Evolutionary conservation across 208 protist genomes (phyloP).

Genomic region (Vickermania spadyakhi): DNA sequence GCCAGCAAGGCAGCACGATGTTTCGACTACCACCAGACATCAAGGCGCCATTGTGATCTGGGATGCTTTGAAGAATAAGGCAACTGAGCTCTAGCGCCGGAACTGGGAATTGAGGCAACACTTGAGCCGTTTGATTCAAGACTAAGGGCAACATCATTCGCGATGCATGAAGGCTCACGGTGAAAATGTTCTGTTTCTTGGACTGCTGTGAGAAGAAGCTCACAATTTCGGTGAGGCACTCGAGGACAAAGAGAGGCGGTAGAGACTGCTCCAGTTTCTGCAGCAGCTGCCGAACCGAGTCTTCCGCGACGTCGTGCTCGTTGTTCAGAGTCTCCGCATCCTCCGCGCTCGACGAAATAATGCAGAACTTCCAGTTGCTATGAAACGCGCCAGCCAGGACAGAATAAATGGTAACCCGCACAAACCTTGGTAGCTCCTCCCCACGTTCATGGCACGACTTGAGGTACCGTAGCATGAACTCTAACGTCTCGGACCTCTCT

Average conservation of each 20-base stretch:
- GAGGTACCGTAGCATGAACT: conserved; percentile 55
- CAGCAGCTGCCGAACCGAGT: conserved; percentile 7
- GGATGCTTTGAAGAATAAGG: conserved; percentile 39
- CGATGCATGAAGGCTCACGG: conserved; percentile 30
- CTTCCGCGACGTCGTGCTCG: conserved; percentile 7
- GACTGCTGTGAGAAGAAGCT: conserved; percentile 56
- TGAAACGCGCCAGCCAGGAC: conserved; percentile 65
- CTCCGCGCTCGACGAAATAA: conserved; percentile 17
- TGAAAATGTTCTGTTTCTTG: conserved; percentile 26
- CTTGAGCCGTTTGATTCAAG: conserved; percentile 32
- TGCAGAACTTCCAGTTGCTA: conserved; percentile 64
- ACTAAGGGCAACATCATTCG: conserved; percentile 54
- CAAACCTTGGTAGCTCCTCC: conserved; percentile 42
- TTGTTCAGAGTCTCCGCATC: not conserved
- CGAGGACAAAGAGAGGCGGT: conserved; percentile 38
- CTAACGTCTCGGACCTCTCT: conserved; percentile 57
- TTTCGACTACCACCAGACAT: not conserved
- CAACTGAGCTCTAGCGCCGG: conserved; percentile 54
- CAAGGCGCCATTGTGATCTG: not conserved
- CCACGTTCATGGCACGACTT: conserved; percentile 14
- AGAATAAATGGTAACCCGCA: conserved; percentile 54
- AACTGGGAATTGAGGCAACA: conserved; percentile 8
- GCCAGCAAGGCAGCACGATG: not conserved
- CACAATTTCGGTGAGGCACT: conserved; percentile 68
- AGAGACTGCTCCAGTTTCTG: conserved; percentile 30